Evolutionary conservation across 495 filamentous ascomycete species (phyloP).

Genomic region (Trichoderma erinaceum): DNA sequence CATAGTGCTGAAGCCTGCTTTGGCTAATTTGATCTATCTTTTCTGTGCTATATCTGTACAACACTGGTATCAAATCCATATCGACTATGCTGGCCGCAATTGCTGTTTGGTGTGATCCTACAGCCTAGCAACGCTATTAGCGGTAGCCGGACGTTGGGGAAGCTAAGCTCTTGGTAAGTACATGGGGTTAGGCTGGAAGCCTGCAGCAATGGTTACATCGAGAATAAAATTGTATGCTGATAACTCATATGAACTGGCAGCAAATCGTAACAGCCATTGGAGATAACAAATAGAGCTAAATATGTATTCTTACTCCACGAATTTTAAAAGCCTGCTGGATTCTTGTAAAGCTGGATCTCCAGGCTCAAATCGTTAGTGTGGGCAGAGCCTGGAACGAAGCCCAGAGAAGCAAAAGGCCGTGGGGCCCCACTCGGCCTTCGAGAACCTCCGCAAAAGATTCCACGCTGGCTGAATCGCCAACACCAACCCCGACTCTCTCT

Average conservation of each 20-base stretch:
- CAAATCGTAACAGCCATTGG: not conserved
- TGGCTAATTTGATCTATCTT: not conserved
- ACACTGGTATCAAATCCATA: too few species aligned
- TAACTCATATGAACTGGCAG: too few species aligned
- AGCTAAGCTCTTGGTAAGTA: not conserved
- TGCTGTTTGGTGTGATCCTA: not conserved
- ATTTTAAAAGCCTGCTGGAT: too few species aligned
- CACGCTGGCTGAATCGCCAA: slow-evolving; percentile 15
- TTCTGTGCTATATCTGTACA: not conserved
- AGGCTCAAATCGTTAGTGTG: not conserved
- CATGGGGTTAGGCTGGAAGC: not conserved
- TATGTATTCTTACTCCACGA: too few species aligned
- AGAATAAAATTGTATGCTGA: too few species aligned
- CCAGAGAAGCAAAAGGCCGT: not conserved
- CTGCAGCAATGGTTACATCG: not conserved
- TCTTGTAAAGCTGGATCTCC: not conserved
- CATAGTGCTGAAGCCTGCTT: not conserved
- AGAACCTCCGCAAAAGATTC: slow-evolving; percentile 9
- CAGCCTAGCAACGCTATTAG: not conserved
- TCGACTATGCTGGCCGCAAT: not conserved
- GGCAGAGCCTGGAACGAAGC: not conserved
- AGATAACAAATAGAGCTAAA: too few species aligned
- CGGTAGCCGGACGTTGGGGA: not conserved
- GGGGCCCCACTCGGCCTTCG: slow-evolving; percentile 3
- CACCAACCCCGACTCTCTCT: not conserved